phyloP scores from a whole-genome alignment of 257 asterid species.

The Lycium ferocissimum region DNA sequence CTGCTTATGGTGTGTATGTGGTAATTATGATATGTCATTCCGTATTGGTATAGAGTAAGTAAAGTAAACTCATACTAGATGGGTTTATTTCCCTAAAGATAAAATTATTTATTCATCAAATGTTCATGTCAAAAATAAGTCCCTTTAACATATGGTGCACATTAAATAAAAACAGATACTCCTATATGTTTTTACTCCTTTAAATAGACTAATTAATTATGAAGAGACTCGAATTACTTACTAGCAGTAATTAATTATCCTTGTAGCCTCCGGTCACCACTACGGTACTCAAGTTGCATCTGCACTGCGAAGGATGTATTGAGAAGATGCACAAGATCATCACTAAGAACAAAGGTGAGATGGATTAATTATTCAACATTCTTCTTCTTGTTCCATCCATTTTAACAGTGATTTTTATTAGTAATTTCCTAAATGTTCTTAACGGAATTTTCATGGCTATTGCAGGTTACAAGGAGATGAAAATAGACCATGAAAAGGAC shows the following conservation, averaged over 20 bases:
- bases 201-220: too few species aligned
- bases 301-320: slow-evolving; percentile 89
- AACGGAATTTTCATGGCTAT: slow-evolving; percentile 5
- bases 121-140: too few species aligned
- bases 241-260: background rate
- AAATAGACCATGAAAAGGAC: slow-evolving; percentile 67
- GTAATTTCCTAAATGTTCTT: background rate
- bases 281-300: slow-evolving; percentile 60
- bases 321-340: slow-evolving; percentile 62
- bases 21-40: too few species aligned
- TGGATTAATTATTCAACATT: background rate
- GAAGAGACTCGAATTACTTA: too few species aligned
- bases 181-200: too few species aligned
- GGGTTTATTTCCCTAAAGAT: too few species aligned
- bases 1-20: too few species aligned
- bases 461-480: slow-evolving; percentile 68
- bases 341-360: slow-evolving; percentile 65
- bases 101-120: too few species aligned
- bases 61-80: too few species aligned
- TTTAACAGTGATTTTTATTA: background rate
- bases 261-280: slow-evolving; percentile 63
- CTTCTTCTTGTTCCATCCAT: background rate
- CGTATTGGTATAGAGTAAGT: too few species aligned
- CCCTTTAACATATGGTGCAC: too few species aligned
- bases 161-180: too few species aligned